Conservation (phyloP, 352 stramenopile species). For the Globisporangium cederbergense region DNA sequence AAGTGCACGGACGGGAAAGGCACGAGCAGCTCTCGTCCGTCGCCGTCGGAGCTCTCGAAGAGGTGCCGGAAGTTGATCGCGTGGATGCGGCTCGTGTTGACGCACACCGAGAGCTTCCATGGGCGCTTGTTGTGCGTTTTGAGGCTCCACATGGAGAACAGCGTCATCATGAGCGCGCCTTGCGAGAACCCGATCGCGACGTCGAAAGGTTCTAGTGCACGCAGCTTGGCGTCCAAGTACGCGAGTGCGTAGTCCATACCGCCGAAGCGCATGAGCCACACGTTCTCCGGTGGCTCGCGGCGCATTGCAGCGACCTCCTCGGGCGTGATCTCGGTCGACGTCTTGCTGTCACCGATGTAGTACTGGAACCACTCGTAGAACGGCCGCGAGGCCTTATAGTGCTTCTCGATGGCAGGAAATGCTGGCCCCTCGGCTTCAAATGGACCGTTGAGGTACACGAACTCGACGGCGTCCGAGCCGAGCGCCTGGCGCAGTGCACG, state of each 20-base stretch:
- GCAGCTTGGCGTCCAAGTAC: conserved; percentile 53
- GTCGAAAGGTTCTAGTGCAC: conserved; percentile 56
- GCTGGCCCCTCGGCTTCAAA: conserved; percentile 33
- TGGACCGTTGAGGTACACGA: conserved; percentile 24
- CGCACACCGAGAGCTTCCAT: conserved; percentile 49
- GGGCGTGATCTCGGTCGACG: conserved; percentile 18
- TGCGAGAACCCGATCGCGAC: conserved; percentile 73
- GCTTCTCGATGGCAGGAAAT: conserved; percentile 28
- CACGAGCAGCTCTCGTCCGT: conserved; percentile 17
- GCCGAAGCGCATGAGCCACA: conserved; percentile 23
- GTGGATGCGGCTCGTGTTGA: conserved; percentile 27
- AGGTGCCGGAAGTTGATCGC: conserved; percentile 26
- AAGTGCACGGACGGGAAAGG: conserved; percentile 33
- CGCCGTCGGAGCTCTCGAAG: conserved; percentile 29
- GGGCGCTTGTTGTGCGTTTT: conserved; percentile 25
- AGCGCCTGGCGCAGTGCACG: neutral
- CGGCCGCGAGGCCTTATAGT: conserved; percentile 23
- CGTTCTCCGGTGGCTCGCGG: neutral
- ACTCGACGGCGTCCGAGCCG: neutral
- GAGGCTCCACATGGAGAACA: conserved; percentile 57
- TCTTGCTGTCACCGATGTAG: conserved; percentile 25
- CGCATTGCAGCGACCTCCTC: conserved; percentile 7
- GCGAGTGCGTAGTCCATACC: conserved; percentile 29
- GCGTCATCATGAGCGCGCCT: conserved; percentile 58
- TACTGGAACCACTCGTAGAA: conserved; percentile 45